Conservation (phyloP, 2,329 filamentous ascomycete genomes). For the Monosporascus sp. region DNA sequence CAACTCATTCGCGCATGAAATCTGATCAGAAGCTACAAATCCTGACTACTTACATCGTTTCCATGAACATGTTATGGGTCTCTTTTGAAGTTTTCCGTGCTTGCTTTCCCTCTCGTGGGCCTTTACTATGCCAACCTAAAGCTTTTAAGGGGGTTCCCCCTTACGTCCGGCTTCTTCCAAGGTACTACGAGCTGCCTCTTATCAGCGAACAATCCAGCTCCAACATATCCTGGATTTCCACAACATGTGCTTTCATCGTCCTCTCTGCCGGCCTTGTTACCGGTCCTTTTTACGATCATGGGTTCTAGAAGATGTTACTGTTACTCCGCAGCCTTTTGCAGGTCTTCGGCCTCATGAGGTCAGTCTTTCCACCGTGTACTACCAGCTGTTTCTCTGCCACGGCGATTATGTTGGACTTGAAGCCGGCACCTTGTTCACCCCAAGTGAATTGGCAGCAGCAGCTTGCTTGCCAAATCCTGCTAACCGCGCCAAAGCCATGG, state of each 20-base stretch:
- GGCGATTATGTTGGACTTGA: constrained; percentile 11
- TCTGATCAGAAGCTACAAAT: constrained; percentile 10
- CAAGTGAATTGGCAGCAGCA: too few species aligned
- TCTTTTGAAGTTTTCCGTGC: background rate
- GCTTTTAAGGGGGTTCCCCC: constrained; percentile 11
- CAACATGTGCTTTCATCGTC: constrained; percentile 14
- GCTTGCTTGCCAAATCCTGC: constrained; percentile 11
- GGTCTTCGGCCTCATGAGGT: constrained; percentile 8
- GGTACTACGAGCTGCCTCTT: constrained; percentile 12
- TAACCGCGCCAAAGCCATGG: constrained; percentile 13
- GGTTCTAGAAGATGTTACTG: constrained; percentile 12
- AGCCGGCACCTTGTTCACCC: constrained; percentile 8
- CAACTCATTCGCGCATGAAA: too few species aligned
- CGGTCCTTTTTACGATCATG: constrained; percentile 16
- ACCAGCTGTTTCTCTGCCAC: constrained; percentile 14
- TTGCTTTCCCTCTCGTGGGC: background rate
- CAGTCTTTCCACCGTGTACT: constrained; percentile 7
- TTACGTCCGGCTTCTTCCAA: constrained; percentile 18
- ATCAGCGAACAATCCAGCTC: constrained; percentile 7
- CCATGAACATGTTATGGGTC: constrained; percentile 15
- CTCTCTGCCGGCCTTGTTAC: constrained; percentile 9
- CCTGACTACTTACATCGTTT: constrained; percentile 12
- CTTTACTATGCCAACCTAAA: too few species aligned
- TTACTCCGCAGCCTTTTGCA: constrained; percentile 8
- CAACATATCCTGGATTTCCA: constrained; percentile 18